Conservation (phyloP, 2,329 filamentous ascomycete species). For the Epichloe elymi region DNA sequence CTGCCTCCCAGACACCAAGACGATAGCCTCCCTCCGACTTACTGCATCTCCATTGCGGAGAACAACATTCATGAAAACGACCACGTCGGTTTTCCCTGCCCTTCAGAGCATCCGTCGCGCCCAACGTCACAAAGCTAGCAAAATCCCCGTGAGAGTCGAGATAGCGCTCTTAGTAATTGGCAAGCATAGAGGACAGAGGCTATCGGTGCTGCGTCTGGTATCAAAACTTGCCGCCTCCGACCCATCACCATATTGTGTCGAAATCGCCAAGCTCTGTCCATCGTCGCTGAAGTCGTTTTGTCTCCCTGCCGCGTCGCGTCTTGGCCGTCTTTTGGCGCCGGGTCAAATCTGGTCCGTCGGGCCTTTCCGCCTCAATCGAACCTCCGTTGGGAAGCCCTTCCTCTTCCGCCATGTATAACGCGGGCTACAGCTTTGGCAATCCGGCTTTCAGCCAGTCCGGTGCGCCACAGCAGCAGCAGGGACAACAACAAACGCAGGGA, state of each 20-base stretch:
- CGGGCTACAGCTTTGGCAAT: conserved; percentile 41
- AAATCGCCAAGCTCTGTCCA: too few species aligned
- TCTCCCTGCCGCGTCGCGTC: neutral
- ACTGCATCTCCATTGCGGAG: neutral
- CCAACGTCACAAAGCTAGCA: neutral
- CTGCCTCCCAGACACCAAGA: neutral
- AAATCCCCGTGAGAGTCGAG: neutral
- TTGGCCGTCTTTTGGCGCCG: neutral
- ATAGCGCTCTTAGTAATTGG: neutral
- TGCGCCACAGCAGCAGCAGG: conserved; percentile 17
- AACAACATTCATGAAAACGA: neutral
- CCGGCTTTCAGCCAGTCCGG: conserved; percentile 30
- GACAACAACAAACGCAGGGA: conserved; percentile 33
- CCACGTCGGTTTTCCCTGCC: neutral
- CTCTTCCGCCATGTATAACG: conserved; percentile 34
- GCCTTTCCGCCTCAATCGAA: neutral
- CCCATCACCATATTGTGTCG: neutral
- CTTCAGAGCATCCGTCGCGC: neutral
- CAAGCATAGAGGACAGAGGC: neutral
- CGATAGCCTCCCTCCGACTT: neutral
- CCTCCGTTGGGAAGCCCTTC: neutral
- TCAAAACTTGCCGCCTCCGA: neutral
- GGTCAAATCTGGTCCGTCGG: neutral
- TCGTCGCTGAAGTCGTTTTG: too few species aligned
- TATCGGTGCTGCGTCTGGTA: neutral